Base-by-base conservation (phyloP, 306 rosid species). In the Datisca glomerata region DNA sequence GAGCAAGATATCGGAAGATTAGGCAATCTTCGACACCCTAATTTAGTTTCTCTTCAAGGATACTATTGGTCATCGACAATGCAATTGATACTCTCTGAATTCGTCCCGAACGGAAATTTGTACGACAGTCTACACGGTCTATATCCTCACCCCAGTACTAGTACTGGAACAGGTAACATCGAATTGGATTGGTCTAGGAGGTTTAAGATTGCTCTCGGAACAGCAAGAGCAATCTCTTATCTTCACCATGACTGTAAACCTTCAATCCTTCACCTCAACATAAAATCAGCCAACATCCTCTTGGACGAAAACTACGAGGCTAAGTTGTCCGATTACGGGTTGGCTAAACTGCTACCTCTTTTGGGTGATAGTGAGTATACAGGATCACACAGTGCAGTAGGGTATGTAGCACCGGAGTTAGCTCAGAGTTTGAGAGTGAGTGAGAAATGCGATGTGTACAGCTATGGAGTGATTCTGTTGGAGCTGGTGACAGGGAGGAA, bases 161-260 rank as follows among this genome's bases (percentile, higher is more conserved):
- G 97, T 76, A 58, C 79, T 15, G 65, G 96, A 39, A 60, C 63
- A 2, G 79, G 93, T 52, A 84, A 75, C 37, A 54, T 64, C 53
- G 81, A 78, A 25, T 38, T 84, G 21, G 34, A 70, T 52, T 91
- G 98, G 98, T 69, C 86, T 17, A 67, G 75, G 45, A 78, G 98
- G 68, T 91, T 72, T 18, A 76, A 64, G 53, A 69, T 91, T 44
- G 98, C 96, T 12, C 49, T 91, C 8, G 98, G 96, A 70, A 80
- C 92, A 1, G 98, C 98, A 3, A 66, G 80, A 56, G 96, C 92
- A 27, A 75, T 91, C 39, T 73, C 92, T 18, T 80, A 74, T 70
- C 98, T 91, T 70, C 98, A 91, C 75, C 93, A 91, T 53, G 98
- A 91, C 53, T 91, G 86, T 25, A 60, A 69, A 15, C 98, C 98